Evolutionary conservation across 257 asterid genomes (phyloP).

Genomic region (Cruciata laevipes): DNA sequence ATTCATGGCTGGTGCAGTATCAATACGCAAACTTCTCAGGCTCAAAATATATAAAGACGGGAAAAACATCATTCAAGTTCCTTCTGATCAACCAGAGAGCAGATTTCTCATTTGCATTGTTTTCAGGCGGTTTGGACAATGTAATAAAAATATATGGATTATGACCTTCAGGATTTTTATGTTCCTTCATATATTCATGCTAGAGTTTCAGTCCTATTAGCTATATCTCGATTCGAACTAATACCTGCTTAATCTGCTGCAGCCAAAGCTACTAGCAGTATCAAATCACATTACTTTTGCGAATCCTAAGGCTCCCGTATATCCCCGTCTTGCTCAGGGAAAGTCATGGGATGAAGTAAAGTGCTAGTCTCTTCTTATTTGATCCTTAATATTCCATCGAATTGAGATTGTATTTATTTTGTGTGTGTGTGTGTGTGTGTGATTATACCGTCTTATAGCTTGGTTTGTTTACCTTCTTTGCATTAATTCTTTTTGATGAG

Average conservation of each 20-base stretch:
- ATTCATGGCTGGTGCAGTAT: conserved; percentile 44
- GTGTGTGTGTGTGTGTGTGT: not conserved
- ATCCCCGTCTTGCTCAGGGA: conserved; percentile 95
- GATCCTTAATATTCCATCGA: not conserved
- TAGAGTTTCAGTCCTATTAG: not conserved
- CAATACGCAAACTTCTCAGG: conserved; percentile 59
- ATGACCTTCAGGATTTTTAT: not conserved
- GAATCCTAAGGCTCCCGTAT: conserved; percentile 87
- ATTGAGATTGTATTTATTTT: not conserved
- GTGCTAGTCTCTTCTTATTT: conserved; percentile 1
- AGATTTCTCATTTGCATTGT: conserved; percentile 51
- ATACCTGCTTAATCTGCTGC: conserved; percentile 27
- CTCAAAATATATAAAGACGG: conserved; percentile 43
- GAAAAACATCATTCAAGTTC: conserved; percentile 61
- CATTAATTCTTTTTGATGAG: not conserved
- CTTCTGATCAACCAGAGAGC: conserved; percentile 69
- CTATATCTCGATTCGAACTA: not conserved
- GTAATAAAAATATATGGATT: not conserved
- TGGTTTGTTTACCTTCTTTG: not conserved
- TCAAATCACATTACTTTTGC: conserved; percentile 72
- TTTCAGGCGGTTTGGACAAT: conserved; percentile 42
- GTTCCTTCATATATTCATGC: not conserved
- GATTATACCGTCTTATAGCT: not conserved
- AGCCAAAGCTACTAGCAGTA: conserved; percentile 73
- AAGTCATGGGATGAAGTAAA: conserved; percentile 91